Percentiles rank a stretch among this genome's conserved stretches.
Evolutionary conservation across 352 stramenopile genomes (phyloP).

Genomic region (Globisporangium polare): DNA sequence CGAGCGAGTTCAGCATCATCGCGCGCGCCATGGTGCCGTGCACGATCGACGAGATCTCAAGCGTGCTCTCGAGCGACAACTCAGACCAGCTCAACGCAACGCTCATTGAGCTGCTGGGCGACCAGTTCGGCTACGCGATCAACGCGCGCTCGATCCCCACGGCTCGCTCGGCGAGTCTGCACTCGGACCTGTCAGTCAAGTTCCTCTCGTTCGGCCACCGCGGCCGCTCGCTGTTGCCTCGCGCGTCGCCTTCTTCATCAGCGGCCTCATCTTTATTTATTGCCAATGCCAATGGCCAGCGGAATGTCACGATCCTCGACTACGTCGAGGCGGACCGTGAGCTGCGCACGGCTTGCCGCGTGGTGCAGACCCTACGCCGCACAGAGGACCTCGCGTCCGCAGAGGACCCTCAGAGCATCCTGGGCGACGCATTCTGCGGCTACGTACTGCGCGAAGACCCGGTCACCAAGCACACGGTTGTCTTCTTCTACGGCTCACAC

Average conservation of each 20-base stretch:
- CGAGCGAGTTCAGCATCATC: constrained; percentile 15
- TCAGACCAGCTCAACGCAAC: constrained; percentile 28
- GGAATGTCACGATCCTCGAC: constrained; percentile 19
- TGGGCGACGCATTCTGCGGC: constrained; percentile 15
- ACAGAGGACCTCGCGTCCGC: constrained; percentile 4
- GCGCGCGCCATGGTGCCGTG: constrained; percentile 20
- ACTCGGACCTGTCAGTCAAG: constrained; percentile 24
- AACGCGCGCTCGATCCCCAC: constrained; percentile 20
- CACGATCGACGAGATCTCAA: constrained; percentile 21
- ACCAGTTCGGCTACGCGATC: constrained; percentile 22
- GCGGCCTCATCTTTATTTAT: neutral
- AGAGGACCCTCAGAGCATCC: neutral
- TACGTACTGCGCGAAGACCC: constrained; percentile 26
- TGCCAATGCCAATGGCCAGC: constrained; percentile 1
- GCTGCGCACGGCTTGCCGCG: constrained; percentile 11
- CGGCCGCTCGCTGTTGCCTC: constrained; percentile 8
- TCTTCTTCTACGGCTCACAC: constrained; percentile 19
- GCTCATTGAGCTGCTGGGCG: constrained; percentile 24
- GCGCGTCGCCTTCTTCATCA: neutral
- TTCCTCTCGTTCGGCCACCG: constrained; percentile 21
- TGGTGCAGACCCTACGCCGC: constrained; percentile 15
- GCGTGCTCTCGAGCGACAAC: constrained; percentile 19
- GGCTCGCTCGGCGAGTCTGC: neutral
- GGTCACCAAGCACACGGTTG: constrained; percentile 16
- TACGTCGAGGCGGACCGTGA: constrained; percentile 17